Percentiles rank a stretch among this genome's conserved stretches.
phyloP scores from a whole-genome alignment of 306 rosid species.

The Pyrus communis region DNA sequence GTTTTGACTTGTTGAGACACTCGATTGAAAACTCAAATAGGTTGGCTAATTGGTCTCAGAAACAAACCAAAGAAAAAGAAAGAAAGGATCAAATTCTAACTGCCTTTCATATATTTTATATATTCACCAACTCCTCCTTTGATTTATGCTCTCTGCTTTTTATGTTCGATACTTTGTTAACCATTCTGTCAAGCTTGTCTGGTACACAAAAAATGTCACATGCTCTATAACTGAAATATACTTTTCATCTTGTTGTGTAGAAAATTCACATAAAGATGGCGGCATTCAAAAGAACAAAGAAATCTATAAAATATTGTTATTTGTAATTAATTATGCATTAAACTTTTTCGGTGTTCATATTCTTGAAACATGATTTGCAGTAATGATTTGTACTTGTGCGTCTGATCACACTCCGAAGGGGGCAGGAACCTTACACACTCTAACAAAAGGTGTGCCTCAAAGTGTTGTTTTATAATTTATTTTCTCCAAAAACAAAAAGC shows the following conservation, averaged over 20 bases:
- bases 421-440: background rate
- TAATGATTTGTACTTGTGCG: slow-evolving; percentile 7
- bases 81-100: background rate
- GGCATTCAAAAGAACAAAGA: background rate
- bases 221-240: background rate
- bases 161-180: background rate
- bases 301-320: background rate
- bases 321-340: background rate
- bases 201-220: slow-evolving; percentile 1
- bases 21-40: background rate
- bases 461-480: background rate
- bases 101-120: background rate
- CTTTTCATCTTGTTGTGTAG: background rate
- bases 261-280: slow-evolving; percentile 2
- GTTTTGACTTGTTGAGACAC: background rate
- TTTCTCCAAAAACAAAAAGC: background rate
- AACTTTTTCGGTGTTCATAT: background rate
- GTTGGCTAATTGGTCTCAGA: background rate
- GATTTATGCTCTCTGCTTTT: background rate
- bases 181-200: slow-evolving; percentile 2
- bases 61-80: background rate
- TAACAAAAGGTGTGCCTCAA: slow-evolving; percentile 4
- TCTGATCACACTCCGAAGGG: background rate
- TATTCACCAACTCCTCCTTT: background rate
- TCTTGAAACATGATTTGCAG: slow-evolving; percentile 4